Evolutionary conservation across 176 grass and related monocot species (phyloP).

Genomic region (Aegilops sharonensis): DNA sequence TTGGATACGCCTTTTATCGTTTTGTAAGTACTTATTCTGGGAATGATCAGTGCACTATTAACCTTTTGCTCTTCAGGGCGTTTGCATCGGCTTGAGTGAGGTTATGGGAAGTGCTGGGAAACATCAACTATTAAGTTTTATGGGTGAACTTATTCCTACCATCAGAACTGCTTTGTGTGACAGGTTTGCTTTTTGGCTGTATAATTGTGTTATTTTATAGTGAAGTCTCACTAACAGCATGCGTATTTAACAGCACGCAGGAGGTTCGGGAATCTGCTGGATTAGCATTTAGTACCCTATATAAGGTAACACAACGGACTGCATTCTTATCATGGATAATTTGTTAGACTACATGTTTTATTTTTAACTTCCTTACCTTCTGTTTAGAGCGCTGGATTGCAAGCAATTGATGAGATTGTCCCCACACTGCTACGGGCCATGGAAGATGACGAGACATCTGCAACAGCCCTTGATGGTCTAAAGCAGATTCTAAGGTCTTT

Average conservation of each 20-base stretch:
- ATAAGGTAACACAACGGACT: constrained; percentile 61
- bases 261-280: constrained; percentile 99
- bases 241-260: constrained; percentile 54
- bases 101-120: constrained; percentile 95
- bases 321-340: constrained; percentile 27
- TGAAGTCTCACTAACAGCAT: constrained; percentile 21
- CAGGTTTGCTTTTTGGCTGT: constrained; percentile 62
- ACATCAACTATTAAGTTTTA: constrained; percentile 92
- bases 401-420: constrained; percentile 99
- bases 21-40: constrained; percentile 5
- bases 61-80: constrained; percentile 62
- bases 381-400: constrained; percentile 88
- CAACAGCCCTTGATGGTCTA: constrained; percentile 95
- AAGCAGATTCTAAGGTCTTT: constrained; percentile 96
- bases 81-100: constrained; percentile 98
- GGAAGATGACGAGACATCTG: constrained; percentile 90
- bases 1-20: constrained; percentile 18
- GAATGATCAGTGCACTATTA: constrained; percentile 1
- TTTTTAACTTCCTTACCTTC: constrained; percentile 26
- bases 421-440: constrained; percentile 83
- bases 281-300: constrained; percentile 96
- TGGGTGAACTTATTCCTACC: constrained; percentile 92
- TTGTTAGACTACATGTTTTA: not conserved
- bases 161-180: constrained; percentile 98
- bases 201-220: constrained; percentile 25